These are phyloP conservation scores for Penicillium glabrum DNA, from an alignment of 2,329 filamentous ascomycete species.

Conservation along the genomic window DNA sequence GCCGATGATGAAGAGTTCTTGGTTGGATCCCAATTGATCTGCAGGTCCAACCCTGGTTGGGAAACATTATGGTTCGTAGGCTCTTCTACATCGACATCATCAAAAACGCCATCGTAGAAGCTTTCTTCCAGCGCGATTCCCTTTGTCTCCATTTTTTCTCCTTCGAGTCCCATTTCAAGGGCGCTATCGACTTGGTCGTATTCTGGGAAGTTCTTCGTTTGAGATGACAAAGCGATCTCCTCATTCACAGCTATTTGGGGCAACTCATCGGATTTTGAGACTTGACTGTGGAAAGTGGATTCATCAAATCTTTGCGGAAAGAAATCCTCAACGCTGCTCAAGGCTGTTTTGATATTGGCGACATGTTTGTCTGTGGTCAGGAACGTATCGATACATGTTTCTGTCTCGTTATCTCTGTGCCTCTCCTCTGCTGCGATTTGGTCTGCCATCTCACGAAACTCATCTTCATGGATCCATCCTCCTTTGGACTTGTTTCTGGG, in stretches of 20 bases:
- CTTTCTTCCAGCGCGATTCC: constrained; percentile 21
- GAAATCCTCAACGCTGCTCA: constrained; percentile 85
- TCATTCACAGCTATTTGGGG: constrained; percentile 63
- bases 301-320: constrained; percentile 65
- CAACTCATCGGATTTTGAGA: constrained; percentile 6
- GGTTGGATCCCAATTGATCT: background rate
- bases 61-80: background rate
- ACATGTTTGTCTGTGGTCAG: constrained; percentile 56
- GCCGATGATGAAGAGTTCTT: background rate
- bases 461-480: constrained; percentile 92
- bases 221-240: constrained; percentile 53
- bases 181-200: constrained; percentile 32
- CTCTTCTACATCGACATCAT: constrained; percentile 8
- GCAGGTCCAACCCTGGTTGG: background rate
- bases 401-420: constrained; percentile 44
- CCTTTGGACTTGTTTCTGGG: constrained; percentile 67
- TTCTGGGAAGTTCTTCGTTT: constrained; percentile 43
- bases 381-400: constrained; percentile 65
- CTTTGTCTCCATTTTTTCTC: background rate
- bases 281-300: constrained; percentile 20
- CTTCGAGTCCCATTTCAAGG: constrained; percentile 23
- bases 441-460: constrained; percentile 67
- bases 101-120: constrained; percentile 22
- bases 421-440: constrained; percentile 66
- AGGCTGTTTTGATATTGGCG: constrained; percentile 66